Conservation (phyloP, 2,329 filamentous ascomycete species). For the Fonsecaea multimorphosa region DNA sequence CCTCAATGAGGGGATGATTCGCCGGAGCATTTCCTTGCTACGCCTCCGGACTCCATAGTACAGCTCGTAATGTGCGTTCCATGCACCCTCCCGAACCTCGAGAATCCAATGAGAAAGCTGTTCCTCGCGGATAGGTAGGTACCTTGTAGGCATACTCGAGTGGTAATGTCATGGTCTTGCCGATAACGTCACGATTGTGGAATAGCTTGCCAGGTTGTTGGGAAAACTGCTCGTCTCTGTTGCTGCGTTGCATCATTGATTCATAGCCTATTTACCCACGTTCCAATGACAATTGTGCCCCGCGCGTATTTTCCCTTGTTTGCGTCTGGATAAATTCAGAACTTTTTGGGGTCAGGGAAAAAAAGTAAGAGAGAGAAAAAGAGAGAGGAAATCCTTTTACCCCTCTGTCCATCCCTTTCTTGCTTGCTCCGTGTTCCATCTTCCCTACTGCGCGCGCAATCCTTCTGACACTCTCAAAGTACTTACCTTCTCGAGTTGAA, state of each 20-base stretch:
- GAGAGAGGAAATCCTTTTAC: neutral
- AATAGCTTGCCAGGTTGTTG: neutral
- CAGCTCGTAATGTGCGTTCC: too few species aligned
- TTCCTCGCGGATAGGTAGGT: neutral
- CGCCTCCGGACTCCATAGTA: too few species aligned
- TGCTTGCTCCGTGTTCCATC: neutral
- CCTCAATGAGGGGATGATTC: neutral
- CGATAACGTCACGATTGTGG: conserved; percentile 6
- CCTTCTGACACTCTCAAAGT: too few species aligned
- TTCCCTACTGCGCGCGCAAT: too few species aligned
- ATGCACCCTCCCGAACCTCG: too few species aligned
- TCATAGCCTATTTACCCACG: conserved; percentile 10
- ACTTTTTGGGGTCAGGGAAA: neutral
- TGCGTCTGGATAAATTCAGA: conserved; percentile 24
- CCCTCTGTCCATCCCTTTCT: neutral
- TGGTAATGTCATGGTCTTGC: neutral
- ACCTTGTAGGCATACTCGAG: too few species aligned
- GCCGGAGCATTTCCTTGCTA: neutral
- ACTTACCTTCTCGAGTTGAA: conserved; percentile 2
- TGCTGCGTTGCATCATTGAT: conserved; percentile 7
- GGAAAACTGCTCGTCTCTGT: too few species aligned
- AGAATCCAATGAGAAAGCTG: too few species aligned
- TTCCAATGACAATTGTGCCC: conserved; percentile 5
- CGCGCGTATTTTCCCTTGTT: conserved; percentile 3
- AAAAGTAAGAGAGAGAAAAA: neutral